Percentiles rank a stretch among this genome's conserved stretches.
Conservation (phyloP, 1,139 yeast species). For the Protomyces inundatus region DNA sequence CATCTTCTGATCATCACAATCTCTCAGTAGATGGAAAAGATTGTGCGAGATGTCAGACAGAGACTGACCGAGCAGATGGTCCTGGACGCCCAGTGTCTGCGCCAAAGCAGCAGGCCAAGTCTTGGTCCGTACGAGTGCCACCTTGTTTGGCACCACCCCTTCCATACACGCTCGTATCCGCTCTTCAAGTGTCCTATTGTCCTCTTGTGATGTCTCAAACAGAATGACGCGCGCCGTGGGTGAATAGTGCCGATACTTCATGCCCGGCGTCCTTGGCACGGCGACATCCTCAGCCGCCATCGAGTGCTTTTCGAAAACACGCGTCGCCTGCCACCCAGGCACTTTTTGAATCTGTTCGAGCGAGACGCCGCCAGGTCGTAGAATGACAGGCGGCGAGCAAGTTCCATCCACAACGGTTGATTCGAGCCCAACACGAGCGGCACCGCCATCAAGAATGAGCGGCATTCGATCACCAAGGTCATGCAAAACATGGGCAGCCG, state of each 20-base stretch:
- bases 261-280: slow-evolving; percentile 88
- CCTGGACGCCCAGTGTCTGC: neutral
- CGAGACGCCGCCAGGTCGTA: slow-evolving; percentile 91
- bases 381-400: slow-evolving; percentile 71
- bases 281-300: slow-evolving; percentile 43
- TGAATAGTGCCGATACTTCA: slow-evolving; percentile 94
- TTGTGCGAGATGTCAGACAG: slow-evolving; percentile 67
- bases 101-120: slow-evolving; percentile 26
- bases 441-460: slow-evolving; percentile 80
- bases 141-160: slow-evolving; percentile 31
- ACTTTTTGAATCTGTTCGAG: slow-evolving; percentile 59
- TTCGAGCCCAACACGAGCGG: slow-evolving; percentile 86
- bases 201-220: slow-evolving; percentile 41
- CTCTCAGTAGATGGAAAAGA: slow-evolving; percentile 64
- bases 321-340: slow-evolving; percentile 68
- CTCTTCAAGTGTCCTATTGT: neutral
- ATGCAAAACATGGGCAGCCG: slow-evolving; percentile 74
- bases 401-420: slow-evolving; percentile 91
- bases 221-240: slow-evolving; percentile 79
- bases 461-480: slow-evolving; percentile 83
- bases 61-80: neutral
- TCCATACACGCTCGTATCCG: neutral
- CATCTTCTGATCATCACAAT: slow-evolving; percentile 56
- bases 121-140: slow-evolving; percentile 49
- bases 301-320: slow-evolving; percentile 42